Conservation (phyloP, 768 basidiomycete genomes). For the Leccinellum luteum region DNA sequence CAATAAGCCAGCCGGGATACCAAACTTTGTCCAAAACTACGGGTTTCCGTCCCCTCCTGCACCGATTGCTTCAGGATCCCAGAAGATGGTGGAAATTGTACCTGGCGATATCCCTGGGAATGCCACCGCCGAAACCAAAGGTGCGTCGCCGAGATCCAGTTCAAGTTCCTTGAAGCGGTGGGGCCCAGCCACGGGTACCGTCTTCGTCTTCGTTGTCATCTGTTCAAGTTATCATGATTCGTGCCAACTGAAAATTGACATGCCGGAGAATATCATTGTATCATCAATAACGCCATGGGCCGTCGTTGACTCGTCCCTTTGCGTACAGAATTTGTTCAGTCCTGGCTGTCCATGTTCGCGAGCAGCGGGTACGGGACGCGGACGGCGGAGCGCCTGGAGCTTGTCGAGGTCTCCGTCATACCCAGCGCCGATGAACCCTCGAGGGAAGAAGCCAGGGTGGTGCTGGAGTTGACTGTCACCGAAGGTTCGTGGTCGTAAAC, state of each 20-base stretch:
- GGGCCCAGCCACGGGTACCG: not conserved
- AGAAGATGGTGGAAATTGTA: too few species aligned
- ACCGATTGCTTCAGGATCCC: too few species aligned
- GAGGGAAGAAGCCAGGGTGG: slow-evolving; percentile 37
- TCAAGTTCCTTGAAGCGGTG: too few species aligned
- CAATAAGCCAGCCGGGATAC: too few species aligned
- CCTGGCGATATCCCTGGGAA: slow-evolving; percentile 16
- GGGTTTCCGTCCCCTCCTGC: too few species aligned
- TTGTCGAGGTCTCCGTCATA: slow-evolving; percentile 40
- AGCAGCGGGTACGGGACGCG: slow-evolving; percentile 20
- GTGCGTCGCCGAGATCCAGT: slow-evolving; percentile 4
- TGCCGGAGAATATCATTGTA: not conserved
- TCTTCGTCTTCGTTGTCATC: not conserved
- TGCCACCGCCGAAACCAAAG: slow-evolving; percentile 19
- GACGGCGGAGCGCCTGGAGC: slow-evolving; percentile 10
- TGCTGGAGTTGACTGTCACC: slow-evolving; percentile 42
- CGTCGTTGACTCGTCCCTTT: not conserved
- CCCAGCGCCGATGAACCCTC: slow-evolving; percentile 35
- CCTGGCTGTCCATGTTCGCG: slow-evolving; percentile 37
- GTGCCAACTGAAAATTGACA: not conserved
- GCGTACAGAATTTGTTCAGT: slow-evolving; percentile 33
- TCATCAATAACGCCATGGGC: not conserved
- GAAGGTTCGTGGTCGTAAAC: slow-evolving; percentile 35
- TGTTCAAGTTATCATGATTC: not conserved
- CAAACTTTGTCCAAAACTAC: too few species aligned